Percentiles rank a stretch among this genome's conserved stretches.
Conservation (phyloP, 202 grass and related monocot species). For the Miscanthus sacchariflorus region DNA sequence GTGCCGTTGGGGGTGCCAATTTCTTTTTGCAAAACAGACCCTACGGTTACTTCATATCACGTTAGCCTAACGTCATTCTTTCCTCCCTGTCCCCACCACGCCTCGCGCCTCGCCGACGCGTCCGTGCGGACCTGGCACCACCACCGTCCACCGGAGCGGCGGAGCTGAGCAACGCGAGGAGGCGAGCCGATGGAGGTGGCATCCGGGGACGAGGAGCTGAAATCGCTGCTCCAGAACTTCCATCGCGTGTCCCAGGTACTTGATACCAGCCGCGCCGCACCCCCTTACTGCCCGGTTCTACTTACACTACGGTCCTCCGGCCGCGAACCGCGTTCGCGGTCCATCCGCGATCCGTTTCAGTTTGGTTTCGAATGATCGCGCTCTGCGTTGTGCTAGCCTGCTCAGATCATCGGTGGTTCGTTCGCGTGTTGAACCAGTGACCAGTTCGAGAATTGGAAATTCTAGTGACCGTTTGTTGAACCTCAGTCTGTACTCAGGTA, state of each 20-base stretch:
- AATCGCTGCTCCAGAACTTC: constrained; percentile 70
- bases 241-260: constrained; percentile 70
- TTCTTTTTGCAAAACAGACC: not conserved
- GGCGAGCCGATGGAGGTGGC: constrained; percentile 20
- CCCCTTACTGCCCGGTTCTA: not conserved
- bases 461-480: not conserved
- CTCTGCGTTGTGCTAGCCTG: not conserved
- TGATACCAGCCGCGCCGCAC: not conserved
- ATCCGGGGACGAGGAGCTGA: constrained; percentile 58
- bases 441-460: not conserved
- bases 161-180: not conserved
- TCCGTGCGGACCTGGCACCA: not conserved
- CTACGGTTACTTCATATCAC: not conserved
- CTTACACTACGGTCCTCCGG: not conserved
- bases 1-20: not conserved
- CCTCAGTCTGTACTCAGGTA: not conserved
- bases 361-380: not conserved
- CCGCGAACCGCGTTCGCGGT: not conserved
- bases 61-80: not conserved
- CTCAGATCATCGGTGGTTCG: not conserved
- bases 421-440: not conserved
- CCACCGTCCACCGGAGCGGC: not conserved
- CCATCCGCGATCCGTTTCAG: not conserved
- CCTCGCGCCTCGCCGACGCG: constrained; percentile 4
- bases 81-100: not conserved